Evolutionary conservation across 1,284 basidiomycete species (phyloP), one percentile per base, ranked within the genome.

Genomic region (Taiwanofungus camphoratus): DNA sequence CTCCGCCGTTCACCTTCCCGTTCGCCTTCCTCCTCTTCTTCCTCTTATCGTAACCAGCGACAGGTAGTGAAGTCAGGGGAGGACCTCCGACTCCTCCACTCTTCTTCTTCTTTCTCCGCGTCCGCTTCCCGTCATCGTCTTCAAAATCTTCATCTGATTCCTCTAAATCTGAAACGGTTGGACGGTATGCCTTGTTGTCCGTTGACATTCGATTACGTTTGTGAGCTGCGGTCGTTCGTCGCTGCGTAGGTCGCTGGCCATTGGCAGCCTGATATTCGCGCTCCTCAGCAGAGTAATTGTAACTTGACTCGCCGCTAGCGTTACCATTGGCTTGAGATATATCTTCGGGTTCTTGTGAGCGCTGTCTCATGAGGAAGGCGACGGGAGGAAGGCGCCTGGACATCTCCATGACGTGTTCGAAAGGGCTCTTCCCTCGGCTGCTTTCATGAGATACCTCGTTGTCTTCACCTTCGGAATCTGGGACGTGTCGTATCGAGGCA

Each of bases 151-250:
- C 80, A 31, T 83, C 79, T 0, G 71, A 73, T 39, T 73, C 72
- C 31, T 85, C 81, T 26, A 73, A 50, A 48, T 82, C 81, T 3
- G 80, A 82, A 44, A 58, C 57, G 0, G 76, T 63, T 15, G 87
- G 87, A 41, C 75, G 74, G 56, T 89, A 90, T 1, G 86, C 85
- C 57, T 83, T 85, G 62, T 89, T 87, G 59, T 89, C 87, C 27
- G 65, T 55, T 0, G 84, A 82, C 48, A 88, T 85, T 22, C 78
- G 74, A 50, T 71, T 73, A 23, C 78, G 74, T 56, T 70, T 74
- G 43, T 71, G 68, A 5, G 60, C 58, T 1, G 65, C 58, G 36
- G 56, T 54, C 50, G 55, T 56, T 48, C 50, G 60, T 44, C 52
- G 49, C 24, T 49, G 50, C 5, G 45, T 34, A 3, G 62, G 46